These are phyloP conservation scores for Bacidia rubella DNA, from an alignment of 495 filamentous ascomycete genomes.

Conservation along the genomic window DNA sequence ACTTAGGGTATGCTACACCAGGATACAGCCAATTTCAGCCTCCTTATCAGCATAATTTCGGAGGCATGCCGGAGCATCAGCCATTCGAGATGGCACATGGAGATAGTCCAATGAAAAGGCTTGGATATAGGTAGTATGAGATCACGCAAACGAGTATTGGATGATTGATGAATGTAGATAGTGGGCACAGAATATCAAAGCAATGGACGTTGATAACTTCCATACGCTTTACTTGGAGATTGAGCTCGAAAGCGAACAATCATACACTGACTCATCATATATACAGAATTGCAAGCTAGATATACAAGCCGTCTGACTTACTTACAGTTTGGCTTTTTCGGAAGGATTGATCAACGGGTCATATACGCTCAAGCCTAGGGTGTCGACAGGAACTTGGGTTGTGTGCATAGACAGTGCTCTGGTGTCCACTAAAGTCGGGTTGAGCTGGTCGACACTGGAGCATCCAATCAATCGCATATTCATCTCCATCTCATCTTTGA, in stretches of 20 bases:
- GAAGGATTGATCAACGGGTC: conserved; percentile 50
- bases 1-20: neutral
- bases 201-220: no score
- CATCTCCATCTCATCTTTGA: conserved; percentile 99
- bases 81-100: neutral
- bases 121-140: conserved; percentile 11
- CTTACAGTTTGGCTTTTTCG: conserved; percentile 44
- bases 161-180: neutral
- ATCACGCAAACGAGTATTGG: neutral
- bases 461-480: conserved; percentile 90
- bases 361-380: conserved; percentile 46
- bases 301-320: no score
- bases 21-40: conserved; percentile 3
- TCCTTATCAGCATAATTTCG: conserved; percentile 11
- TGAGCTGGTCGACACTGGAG: conserved; percentile 57
- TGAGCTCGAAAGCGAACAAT: no score
- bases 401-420: conserved; percentile 59
- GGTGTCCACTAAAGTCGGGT: conserved; percentile 63
- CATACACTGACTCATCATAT: no score
- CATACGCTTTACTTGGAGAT: no score
- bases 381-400: conserved; percentile 54
- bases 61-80: neutral
- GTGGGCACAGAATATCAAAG: neutral
- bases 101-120: conserved; percentile 11
- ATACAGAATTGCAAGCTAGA: no score